Percentiles rank a stretch among this genome's conserved stretches.
phyloP scores from a whole-genome alignment of 106 monocot species.

The Ottelia alismoides region DNA sequence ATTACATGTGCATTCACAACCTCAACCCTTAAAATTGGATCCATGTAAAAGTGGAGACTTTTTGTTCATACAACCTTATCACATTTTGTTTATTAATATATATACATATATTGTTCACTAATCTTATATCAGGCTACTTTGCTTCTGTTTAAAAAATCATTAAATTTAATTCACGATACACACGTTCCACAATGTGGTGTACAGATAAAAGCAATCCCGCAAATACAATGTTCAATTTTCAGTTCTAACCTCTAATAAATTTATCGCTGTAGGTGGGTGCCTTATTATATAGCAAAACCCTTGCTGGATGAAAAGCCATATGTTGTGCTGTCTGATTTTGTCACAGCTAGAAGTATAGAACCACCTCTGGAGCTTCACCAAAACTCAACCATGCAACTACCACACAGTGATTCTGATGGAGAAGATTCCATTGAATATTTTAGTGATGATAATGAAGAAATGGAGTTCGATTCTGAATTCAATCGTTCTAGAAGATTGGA shows the following conservation, averaged over 20 bases:
- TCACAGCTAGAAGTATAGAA: background rate
- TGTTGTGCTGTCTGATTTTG: conserved; percentile 18
- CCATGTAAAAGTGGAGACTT: too few relatives aligned
- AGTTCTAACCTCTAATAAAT: too few relatives aligned
- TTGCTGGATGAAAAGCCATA: conserved; percentile 16
- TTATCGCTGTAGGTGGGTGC: conserved; percentile 23
- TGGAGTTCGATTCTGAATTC: conserved; percentile 1
- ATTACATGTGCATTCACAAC: too few relatives aligned
- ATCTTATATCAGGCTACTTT: background rate
- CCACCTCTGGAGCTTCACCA: background rate
- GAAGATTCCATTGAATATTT: background rate
- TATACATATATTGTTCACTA: too few relatives aligned
- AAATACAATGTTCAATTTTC: too few relatives aligned
- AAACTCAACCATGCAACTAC: background rate
- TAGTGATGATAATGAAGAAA: conserved; percentile 4
- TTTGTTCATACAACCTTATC: too few relatives aligned
- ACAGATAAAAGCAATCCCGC: too few relatives aligned
- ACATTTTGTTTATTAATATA: too few relatives aligned
- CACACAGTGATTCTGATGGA: background rate
- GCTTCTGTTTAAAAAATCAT: too few relatives aligned
- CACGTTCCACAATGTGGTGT: too few relatives aligned
- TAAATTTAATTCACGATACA: too few relatives aligned
- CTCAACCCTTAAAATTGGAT: too few relatives aligned
- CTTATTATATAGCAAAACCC: conserved; percentile 10
- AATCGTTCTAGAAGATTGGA: background rate